A percentile compares a stretch with the other conserved stretches of the same genome.
phyloP scores from a whole-genome alignment of 306 rosid species.

The Cucurbita pepo region DNA sequence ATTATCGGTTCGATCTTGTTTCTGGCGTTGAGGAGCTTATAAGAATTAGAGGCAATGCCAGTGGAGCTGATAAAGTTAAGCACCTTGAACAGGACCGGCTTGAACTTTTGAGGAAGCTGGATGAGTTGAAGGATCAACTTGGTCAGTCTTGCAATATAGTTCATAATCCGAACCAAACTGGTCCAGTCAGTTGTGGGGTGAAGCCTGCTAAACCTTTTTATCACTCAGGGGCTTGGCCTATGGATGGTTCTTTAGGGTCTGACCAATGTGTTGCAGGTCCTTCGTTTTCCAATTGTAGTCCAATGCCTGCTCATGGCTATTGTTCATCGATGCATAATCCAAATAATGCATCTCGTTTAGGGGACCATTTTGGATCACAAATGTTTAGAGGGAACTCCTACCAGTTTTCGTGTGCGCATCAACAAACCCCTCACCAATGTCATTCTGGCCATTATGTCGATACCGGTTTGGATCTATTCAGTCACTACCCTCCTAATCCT shows the following conservation, averaged over 20 bases:
- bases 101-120: conserved; percentile 79
- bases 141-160: conserved; percentile 50
- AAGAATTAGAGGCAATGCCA: conserved; percentile 28
- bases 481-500: conserved; percentile 34
- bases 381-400: conserved; percentile 33
- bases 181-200: conserved; percentile 24
- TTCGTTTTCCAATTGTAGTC: conserved; percentile 33
- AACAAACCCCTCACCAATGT: conserved; percentile 48
- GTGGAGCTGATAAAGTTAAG: conserved; percentile 35
- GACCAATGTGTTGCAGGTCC: conserved; percentile 37
- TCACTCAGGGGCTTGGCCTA: conserved; percentile 32
- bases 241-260: conserved; percentile 34
- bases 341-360: conserved; percentile 38
- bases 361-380: conserved; percentile 48
- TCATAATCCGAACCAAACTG: conserved; percentile 41
- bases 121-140: conserved; percentile 70
- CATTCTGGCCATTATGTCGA: conserved; percentile 46
- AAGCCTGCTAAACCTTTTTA: conserved; percentile 47
- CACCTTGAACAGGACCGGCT: conserved; percentile 75
- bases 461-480: conserved; percentile 30
- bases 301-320: conserved; percentile 23
- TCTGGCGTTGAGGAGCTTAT: conserved; percentile 30
- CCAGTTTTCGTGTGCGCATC: conserved; percentile 32
- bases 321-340: conserved; percentile 48
- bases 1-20: conserved; percentile 21